These are phyloP conservation scores for Vigna hirtella DNA, from an alignment of 306 rosid species.

Conservation along the genomic window DNA sequence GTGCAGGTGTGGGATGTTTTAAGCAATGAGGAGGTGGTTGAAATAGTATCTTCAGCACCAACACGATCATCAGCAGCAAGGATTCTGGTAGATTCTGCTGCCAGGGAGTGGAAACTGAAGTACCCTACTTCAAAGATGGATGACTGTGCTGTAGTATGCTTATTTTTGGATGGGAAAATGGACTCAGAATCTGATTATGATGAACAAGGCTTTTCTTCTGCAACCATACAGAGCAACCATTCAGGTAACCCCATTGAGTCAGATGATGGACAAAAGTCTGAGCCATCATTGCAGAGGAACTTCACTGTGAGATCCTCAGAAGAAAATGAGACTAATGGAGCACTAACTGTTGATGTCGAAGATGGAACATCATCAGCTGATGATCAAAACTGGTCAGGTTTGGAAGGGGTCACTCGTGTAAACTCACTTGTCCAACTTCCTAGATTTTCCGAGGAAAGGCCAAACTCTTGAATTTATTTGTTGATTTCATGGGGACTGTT, in stretches of 20 bases:
- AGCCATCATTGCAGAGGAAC: slow-evolving; percentile 85
- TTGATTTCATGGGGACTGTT: slow-evolving; percentile 43
- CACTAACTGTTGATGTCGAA: slow-evolving; percentile 52
- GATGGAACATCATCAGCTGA: slow-evolving; percentile 65
- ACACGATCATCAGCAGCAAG: slow-evolving; percentile 84
- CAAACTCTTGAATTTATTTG: slow-evolving; percentile 54
- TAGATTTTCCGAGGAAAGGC: slow-evolving; percentile 84
- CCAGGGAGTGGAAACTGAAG: slow-evolving; percentile 95
- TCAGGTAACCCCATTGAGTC: slow-evolving; percentile 85
- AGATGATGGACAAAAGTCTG: slow-evolving; percentile 81
- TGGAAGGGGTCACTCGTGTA: slow-evolving; percentile 97
- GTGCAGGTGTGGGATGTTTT: slow-evolving; percentile 97
- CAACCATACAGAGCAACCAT: slow-evolving; percentile 86
- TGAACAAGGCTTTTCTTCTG: slow-evolving; percentile 88
- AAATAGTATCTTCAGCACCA: slow-evolving; percentile 83
- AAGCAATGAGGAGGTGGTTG: slow-evolving; percentile 97
- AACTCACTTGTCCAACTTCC: slow-evolving; percentile 98
- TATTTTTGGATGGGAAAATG: slow-evolving; percentile 95
- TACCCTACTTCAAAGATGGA: slow-evolving; percentile 99
- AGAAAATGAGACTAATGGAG: slow-evolving; percentile 64
- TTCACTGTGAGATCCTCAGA: slow-evolving; percentile 83
- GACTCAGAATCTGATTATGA: slow-evolving; percentile 92
- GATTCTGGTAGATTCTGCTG: slow-evolving; percentile 86
- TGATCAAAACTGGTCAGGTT: slow-evolving; percentile 94
- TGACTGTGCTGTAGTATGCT: slow-evolving; percentile 95